Percentiles rank a stretch among this genome's conserved stretches.
phyloP scores from a whole-genome alignment of 768 basidiomycete species.

The Lentinus tigrinus region DNA sequence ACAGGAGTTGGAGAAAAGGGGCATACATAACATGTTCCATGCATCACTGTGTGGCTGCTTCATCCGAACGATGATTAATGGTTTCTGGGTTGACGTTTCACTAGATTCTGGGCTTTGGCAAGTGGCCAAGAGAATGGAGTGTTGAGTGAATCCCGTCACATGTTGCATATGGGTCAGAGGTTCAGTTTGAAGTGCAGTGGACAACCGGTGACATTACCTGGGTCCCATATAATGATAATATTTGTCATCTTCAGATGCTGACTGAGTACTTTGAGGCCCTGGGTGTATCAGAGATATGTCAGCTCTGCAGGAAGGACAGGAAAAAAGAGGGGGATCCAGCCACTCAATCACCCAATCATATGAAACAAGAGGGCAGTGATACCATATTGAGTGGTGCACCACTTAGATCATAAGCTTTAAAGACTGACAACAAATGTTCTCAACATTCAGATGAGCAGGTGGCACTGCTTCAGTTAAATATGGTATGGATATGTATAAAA shows the following conservation, averaged over 20 bases:
- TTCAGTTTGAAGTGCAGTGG: conserved; percentile 13
- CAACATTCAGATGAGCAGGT: no score
- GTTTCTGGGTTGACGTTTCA: conserved; percentile 34
- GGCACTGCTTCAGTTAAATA: no score
- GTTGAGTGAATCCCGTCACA: conserved; percentile 33
- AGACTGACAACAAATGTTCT: no score
- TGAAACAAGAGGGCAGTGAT: no score
- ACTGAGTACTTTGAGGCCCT: conserved; percentile 11
- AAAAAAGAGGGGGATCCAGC: no score
- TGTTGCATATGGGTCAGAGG: not conserved
- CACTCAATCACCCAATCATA: no score
- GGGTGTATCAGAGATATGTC: not conserved
- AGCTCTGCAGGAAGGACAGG: not conserved
- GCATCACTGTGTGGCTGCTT: conserved; percentile 28
- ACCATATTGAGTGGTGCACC: no score
- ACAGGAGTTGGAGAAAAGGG: conserved; percentile 18
- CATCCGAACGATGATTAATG: conserved; percentile 30
- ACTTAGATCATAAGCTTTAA: no score
- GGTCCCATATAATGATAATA: conserved; percentile 1
- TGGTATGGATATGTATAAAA: no score
- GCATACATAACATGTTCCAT: conserved; percentile 37
- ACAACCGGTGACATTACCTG: conserved; percentile 16
- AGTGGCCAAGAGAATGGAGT: conserved; percentile 34
- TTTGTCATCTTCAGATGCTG: conserved; percentile 9
- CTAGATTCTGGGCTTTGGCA: conserved; percentile 35